Base-by-base conservation (phyloP, 768 basidiomycete species). In the Mycena haematopus region DNA sequence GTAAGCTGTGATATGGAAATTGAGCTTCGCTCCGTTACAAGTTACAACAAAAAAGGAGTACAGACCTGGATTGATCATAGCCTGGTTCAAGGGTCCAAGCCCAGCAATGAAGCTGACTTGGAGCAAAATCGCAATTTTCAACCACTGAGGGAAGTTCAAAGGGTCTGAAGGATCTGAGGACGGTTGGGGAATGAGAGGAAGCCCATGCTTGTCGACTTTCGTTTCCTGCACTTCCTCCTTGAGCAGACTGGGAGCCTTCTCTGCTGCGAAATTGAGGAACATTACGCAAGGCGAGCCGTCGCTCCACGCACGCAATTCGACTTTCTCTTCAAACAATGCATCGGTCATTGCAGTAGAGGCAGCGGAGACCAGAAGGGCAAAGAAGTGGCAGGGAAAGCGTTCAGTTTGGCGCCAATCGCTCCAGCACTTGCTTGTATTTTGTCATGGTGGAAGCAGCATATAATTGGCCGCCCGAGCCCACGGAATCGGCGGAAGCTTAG, bases 141-240 rank as follows among this genome's bases (percentile, higher is more conserved):
- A 35, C 68, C 68, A 69, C 50, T 63, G 61, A 35, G 68, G 68
- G 35, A 64, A 69, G 35, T 69, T 69, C 22, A 72, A 51, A 1
- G 71, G 71, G 55, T 71, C 71, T 3, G 70, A 69, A 0, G 70
- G 65, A 35, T 71, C 69, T 33, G 67, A 58, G 3, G 70, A 68
- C 6, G 71, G 70, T 36, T 75, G 73, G 17, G 74, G 72, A 5
- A 71, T 68, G 40, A 75, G 72, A 21, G 72, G 58, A 2, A 73
- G 61, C 44, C 70, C 70, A 49, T 71, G 47, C 3, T 63, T 69
- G 54, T 69, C 70, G 15, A 68, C 22, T 49, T 70, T 71, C 11
- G 52, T 52, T 25, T 29, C 57, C 35, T 62, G 60, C 4, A 3
- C 22, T 14, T 60, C 61, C 46, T 58, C 57, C 42, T 66, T 58